Evolutionary conservation across 371 early-diverging fungal genomes (phyloP).

Genomic region (Choanephora cucurbitarum): DNA sequence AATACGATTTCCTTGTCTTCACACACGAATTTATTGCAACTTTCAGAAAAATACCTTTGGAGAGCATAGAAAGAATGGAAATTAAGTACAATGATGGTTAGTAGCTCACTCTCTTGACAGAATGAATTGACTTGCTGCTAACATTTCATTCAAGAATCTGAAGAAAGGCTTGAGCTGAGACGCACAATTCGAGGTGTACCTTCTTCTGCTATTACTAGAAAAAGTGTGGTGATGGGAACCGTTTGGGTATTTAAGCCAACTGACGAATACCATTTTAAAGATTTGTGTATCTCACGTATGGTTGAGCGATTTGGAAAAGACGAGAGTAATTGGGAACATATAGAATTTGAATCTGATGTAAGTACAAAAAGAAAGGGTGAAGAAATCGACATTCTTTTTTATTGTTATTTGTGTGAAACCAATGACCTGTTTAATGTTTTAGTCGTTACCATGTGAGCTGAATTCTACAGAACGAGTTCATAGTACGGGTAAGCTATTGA

Average conservation of each 20-base stretch:
- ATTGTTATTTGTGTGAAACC: too few relatives aligned
- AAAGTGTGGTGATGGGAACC: slow-evolving; percentile 89
- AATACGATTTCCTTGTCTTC: slow-evolving; percentile 89
- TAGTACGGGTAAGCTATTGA: neutral
- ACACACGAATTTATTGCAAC: slow-evolving; percentile 92
- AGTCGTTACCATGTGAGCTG: too few relatives aligned
- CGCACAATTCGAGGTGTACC: slow-evolving; percentile 61
- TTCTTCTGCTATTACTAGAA: slow-evolving; percentile 75
- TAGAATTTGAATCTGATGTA: slow-evolving; percentile 49
- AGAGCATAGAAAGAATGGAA: slow-evolving; percentile 57
- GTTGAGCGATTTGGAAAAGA: slow-evolving; percentile 86
- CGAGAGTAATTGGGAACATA: slow-evolving; percentile 77
- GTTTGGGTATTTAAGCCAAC: slow-evolving; percentile 84
- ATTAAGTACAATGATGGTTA: slow-evolving; percentile 36
- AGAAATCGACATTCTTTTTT: too few relatives aligned
- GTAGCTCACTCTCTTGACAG: neutral
- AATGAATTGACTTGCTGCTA: neutral
- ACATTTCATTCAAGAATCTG: neutral
- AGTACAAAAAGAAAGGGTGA: neutral
- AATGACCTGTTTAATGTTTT: too few relatives aligned
- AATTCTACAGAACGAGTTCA: neutral
- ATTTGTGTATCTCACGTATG: slow-evolving; percentile 80
- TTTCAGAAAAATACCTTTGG: slow-evolving; percentile 71
- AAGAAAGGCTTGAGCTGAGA: neutral
- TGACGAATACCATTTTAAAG: slow-evolving; percentile 51